phyloP scores from a whole-genome alignment of 2,329 filamentous ascomycete species.

The Venturia nashicola region DNA sequence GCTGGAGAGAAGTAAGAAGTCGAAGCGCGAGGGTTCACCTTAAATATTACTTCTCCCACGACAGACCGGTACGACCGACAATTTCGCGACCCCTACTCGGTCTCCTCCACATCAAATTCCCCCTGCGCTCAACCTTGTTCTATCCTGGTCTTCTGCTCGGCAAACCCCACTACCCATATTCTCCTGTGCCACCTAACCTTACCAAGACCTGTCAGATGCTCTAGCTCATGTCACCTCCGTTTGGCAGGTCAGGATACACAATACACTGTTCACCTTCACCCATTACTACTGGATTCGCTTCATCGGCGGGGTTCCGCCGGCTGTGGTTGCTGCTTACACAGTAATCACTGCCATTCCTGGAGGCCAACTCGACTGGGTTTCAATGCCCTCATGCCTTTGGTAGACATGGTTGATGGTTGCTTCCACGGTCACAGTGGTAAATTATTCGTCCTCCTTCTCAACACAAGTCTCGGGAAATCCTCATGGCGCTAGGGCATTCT shows the following conservation, averaged over 20 bases:
- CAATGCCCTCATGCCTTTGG: neutral
- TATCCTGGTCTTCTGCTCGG: neutral
- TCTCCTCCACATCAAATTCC: neutral
- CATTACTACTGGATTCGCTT: neutral
- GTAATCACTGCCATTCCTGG: neutral
- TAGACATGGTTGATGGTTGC: conserved; percentile 1
- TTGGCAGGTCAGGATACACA: conserved; percentile 1
- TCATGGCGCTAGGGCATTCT: neutral
- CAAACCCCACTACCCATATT: neutral
- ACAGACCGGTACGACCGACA: neutral
- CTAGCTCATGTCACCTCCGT: neutral
- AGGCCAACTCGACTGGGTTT: neutral
- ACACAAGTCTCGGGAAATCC: neutral
- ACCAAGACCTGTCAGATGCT: neutral
- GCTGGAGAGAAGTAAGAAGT: conserved; percentile 34
- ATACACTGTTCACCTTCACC: neutral
- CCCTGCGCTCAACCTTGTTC: neutral
- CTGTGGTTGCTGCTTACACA: neutral
- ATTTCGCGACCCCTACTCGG: neutral
- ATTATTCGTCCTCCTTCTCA: neutral
- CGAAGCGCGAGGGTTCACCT: conserved; percentile 23
- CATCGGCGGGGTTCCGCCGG: neutral
- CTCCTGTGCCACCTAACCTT: neutral
- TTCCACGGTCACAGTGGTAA: neutral
- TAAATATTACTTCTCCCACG: conserved; percentile 9